phyloP scores from a whole-genome alignment of 306 rosid genomes.

The Castanea crenata region DNA sequence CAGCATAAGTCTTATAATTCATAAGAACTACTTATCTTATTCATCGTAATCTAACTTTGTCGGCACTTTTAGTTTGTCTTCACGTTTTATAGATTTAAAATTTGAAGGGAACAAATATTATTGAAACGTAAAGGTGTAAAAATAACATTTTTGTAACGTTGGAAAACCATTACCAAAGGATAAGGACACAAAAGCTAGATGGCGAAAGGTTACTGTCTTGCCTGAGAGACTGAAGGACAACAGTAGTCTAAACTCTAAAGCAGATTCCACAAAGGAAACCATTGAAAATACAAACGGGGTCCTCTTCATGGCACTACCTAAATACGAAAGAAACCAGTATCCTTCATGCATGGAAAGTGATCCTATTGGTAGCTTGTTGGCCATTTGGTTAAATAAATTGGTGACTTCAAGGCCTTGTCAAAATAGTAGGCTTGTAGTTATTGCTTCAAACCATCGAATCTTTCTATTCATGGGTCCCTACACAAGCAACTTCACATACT shows the following conservation, averaged over 20 bases:
- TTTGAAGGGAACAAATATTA: too few relatives aligned
- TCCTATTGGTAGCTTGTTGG: neutral
- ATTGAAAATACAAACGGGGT: neutral
- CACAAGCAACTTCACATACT: neutral
- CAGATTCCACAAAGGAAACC: conserved; percentile 33
- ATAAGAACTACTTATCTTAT: too few relatives aligned
- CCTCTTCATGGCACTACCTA: neutral
- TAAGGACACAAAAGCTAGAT: conserved; percentile 15
- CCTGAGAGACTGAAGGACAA: neutral
- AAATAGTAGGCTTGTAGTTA: neutral
- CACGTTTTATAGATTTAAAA: too few relatives aligned
- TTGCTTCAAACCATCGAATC: neutral
- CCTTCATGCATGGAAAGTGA: neutral
- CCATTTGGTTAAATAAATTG: neutral
- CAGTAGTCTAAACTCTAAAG: conserved; percentile 32
- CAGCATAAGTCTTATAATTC: too few relatives aligned
- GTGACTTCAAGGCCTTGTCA: neutral
- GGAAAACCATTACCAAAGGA: conserved; percentile 5
- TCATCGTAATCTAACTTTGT: too few relatives aligned
- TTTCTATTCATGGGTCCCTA: neutral
- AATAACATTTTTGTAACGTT: too few relatives aligned
- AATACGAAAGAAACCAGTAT: neutral
- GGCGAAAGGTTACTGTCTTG: neutral
- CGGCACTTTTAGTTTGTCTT: too few relatives aligned
- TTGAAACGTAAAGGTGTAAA: too few relatives aligned